These are phyloP conservation scores for Phytophthora capsici DNA, from an alignment of 352 stramenopile species.

Conservation along the genomic window DNA sequence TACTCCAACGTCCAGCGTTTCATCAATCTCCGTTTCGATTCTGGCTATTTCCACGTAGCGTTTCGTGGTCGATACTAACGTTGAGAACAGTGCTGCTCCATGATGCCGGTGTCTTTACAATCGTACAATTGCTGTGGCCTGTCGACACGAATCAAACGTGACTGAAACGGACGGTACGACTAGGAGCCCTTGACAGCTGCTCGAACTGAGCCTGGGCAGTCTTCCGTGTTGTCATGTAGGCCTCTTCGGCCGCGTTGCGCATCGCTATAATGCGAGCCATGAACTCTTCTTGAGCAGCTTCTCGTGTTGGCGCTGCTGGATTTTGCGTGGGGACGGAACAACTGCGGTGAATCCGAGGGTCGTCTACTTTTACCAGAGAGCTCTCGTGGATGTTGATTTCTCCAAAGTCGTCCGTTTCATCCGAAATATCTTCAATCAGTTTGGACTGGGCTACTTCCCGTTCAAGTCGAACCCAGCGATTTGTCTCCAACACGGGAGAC, in stretches of 20 bases:
- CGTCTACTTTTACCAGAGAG: constrained; percentile 16
- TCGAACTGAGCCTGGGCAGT: constrained; percentile 22
- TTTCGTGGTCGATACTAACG: too few species aligned
- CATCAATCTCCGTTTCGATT: constrained; percentile 23
- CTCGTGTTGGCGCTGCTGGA: constrained; percentile 1
- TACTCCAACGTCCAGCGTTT: constrained; percentile 14
- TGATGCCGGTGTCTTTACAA: neutral
- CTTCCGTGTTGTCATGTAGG: constrained; percentile 50
- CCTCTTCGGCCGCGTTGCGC: constrained; percentile 57
- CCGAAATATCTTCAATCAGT: constrained; percentile 10
- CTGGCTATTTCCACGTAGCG: constrained; percentile 16
- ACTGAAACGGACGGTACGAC: constrained; percentile 20
- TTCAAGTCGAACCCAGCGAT: constrained; percentile 25
- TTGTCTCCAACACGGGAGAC: constrained; percentile 6
- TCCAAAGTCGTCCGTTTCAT: constrained; percentile 21
- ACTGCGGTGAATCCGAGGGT: constrained; percentile 16
- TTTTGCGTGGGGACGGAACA: constrained; percentile 9
- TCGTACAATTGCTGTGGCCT: constrained; percentile 24
- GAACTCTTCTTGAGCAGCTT: constrained; percentile 22
- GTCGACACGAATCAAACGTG: constrained; percentile 11
- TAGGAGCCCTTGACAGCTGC: constrained; percentile 19
- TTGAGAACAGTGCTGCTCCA: neutral
- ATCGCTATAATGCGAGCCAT: constrained; percentile 65
- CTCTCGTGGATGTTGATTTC: constrained; percentile 22
- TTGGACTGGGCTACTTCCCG: constrained; percentile 7